Evolutionary conservation across 225 moss, liverwort and hornwort species (phyloP), one percentile per base, ranked within the genome.

Genomic region (Physcomitrellopsis africana): DNA sequence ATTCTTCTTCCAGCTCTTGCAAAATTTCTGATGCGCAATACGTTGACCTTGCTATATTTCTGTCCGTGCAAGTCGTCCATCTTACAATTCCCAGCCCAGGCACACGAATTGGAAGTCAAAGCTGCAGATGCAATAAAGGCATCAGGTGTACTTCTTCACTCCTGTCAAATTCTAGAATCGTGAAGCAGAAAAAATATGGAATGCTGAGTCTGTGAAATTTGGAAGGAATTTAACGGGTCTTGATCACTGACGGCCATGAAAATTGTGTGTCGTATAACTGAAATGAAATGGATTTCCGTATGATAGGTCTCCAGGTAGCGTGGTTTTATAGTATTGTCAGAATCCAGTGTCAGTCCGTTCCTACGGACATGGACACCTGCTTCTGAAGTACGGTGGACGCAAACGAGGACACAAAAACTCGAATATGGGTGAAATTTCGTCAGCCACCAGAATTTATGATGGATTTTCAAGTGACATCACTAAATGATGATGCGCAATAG

Each of bases 281-380:
- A 71, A 70, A 70, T 60, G 22, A 53, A 41, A 70, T 60, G 22
- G 65, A 41, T 24, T 41, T 55, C 61, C 75, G 66, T 70, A 60
- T 67, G 57, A 77, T 63, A 49, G 51, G 70, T 26, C 9, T 18
- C 78, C 52, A 69, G 60, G 82, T 75, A 71, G 71, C 79, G 49
- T 79, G 67, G 67, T 49, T 75, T 70, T 67, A 13, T 44, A 66
- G 56, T 44, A 46, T 67, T 76, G 83, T 79, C 79, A 83, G 83
- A 72, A 63, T 51, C 51, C 73, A 79, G 62, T 65, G 78, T 82
- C 74, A 67, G 79, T 71, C 68, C 57, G 68, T 68, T 60, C 68
- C 51, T 56, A 17, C 56, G 60, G 72, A 68, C 75, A 22, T 75
- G 42, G 65, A 74, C 78, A 78, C 65, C 52, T 60, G 74, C 65